A percentile compares a stretch with the other conserved stretches of the same genome.
Evolutionary conservation across 345 rosid genomes (phyloP).

Genomic region (Limnanthes douglasii): DNA sequence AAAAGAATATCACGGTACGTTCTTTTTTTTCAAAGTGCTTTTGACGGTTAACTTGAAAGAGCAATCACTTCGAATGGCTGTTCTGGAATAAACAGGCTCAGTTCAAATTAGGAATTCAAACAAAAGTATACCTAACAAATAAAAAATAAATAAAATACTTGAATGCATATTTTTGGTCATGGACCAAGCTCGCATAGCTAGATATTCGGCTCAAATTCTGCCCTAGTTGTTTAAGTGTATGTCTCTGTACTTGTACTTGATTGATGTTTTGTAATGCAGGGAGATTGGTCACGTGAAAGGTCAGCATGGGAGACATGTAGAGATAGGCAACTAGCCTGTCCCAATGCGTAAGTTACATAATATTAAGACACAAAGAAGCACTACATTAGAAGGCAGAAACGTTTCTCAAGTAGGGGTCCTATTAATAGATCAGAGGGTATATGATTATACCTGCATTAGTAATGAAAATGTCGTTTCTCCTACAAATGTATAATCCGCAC

Average conservation of each 20-base stretch:
- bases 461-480: too few species aligned
- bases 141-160: too few species aligned
- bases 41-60: too few species aligned
- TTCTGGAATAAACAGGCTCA: too few species aligned
- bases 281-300: constrained; percentile 43
- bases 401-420: too few species aligned
- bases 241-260: neutral
- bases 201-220: neutral
- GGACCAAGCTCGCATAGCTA: constrained; percentile 78
- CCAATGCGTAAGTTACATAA: constrained; percentile 39
- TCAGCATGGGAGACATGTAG: constrained; percentile 45
- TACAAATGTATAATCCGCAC: too few species aligned
- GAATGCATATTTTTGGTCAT: constrained; percentile 52
- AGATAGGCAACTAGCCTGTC: constrained; percentile 43
- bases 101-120: too few species aligned
- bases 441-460: too few species aligned
- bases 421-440: too few species aligned
- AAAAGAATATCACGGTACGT: constrained; percentile 54
- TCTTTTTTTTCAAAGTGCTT: too few species aligned
- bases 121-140: too few species aligned
- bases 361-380: neutral
- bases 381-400: too few species aligned
- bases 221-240: neutral
- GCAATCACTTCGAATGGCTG: neutral
- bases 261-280: constrained; percentile 18